Percentiles rank a stretch among this genome's conserved stretches.
Evolutionary conservation across 140 eudicot species (phyloP).

Genomic region (Erigeron philadelphicus): DNA sequence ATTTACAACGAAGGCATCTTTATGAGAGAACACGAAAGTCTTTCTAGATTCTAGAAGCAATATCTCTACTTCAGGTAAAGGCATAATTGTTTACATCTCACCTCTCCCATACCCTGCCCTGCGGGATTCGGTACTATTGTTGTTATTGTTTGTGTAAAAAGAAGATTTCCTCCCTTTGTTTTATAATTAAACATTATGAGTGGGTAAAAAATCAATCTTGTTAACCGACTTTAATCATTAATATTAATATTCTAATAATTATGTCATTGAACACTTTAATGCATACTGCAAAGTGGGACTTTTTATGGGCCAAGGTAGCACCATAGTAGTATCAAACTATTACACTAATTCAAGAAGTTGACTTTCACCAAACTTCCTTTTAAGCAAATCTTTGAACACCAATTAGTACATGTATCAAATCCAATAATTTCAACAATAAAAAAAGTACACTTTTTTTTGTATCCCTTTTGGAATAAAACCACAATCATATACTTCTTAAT

Average conservation of each 20-base stretch:
- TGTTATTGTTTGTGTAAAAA: too few relatives aligned
- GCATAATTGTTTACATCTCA: background rate
- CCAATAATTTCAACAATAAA: background rate
- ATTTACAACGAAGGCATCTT: background rate
- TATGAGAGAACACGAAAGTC: background rate
- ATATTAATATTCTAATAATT: background rate
- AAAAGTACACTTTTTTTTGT: conserved; percentile 1
- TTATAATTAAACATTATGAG: background rate
- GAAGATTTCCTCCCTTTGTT: too few relatives aligned
- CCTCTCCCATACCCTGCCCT: background rate
- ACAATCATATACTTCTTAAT: background rate
- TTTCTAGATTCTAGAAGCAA: too few relatives aligned
- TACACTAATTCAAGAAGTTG: conserved; percentile 25
- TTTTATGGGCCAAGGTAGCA: conserved; percentile 7
- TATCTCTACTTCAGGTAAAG: background rate
- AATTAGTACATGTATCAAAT: conserved; percentile 11
- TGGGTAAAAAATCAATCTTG: conserved; percentile 14
- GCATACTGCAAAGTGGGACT: conserved; percentile 12
- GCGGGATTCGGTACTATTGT: too few relatives aligned
- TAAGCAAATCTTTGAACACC: conserved; percentile 15
- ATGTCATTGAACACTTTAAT: conserved; percentile 6
- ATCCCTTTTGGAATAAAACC: background rate
- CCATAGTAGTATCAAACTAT: conserved; percentile 9
- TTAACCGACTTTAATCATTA: conserved; percentile 14
- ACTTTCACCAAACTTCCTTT: conserved; percentile 18